Conservation (phyloP, 306 rosid species). For the Acmispon strigosus region DNA sequence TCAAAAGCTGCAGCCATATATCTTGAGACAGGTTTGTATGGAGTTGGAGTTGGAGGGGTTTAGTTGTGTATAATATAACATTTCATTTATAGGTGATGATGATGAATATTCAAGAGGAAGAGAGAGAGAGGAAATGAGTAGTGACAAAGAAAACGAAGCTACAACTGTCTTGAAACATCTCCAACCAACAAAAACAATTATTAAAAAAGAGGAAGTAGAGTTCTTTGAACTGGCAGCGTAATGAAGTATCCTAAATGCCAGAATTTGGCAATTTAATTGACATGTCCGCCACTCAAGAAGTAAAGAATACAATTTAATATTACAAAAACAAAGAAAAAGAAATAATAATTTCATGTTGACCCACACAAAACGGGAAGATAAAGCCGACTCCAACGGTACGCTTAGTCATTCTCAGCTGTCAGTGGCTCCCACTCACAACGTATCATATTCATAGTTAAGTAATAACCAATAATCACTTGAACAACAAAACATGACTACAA, state of each 20-base stretch:
- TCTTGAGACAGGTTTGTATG: background rate
- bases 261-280: constrained; percentile 15
- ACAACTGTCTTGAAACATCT: background rate
- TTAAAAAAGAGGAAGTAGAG: background rate
- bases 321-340: background rate
- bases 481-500: background rate
- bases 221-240: background rate
- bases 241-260: background rate
- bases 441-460: too few relatives aligned
- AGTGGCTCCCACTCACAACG: constrained; percentile 26
- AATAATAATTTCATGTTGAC: background rate
- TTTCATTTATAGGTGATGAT: constrained; percentile 3
- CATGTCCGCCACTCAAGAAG: constrained; percentile 14
- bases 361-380: constrained; percentile 2
- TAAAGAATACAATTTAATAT: constrained; percentile 3
- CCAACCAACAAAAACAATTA: background rate
- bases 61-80: background rate
- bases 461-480: background rate
- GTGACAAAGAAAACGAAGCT: constrained; percentile 20
- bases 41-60: background rate
- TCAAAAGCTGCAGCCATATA: constrained; percentile 28
- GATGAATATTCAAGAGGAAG: background rate
- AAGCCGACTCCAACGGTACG: constrained; percentile 23
- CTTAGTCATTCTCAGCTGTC: constrained; percentile 11
- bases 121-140: constrained; percentile 3